Evolutionary conservation across 2,329 filamentous ascomycete species (phyloP).

Genomic region (Curvularia eragrostidis): DNA sequence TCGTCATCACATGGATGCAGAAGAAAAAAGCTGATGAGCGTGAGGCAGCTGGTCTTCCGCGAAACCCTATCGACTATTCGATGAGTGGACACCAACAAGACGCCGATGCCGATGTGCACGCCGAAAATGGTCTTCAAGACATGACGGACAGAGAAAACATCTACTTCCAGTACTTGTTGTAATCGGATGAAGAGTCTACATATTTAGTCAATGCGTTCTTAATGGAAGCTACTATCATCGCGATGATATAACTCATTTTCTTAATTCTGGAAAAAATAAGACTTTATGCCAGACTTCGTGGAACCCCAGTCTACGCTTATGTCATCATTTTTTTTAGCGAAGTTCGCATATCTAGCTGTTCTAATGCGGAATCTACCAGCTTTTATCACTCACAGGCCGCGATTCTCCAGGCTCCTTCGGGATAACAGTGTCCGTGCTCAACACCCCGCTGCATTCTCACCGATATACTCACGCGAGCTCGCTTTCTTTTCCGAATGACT

Average conservation of each 20-base stretch:
- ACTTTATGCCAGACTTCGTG: neutral
- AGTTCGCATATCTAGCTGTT: neutral
- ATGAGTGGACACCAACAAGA: conserved; percentile 28
- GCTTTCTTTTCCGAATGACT: conserved; percentile 4
- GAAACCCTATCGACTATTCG: conserved; percentile 27
- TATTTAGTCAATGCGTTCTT: neutral
- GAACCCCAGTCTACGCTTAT: neutral
- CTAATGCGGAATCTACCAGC: neutral
- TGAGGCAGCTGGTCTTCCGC: conserved; percentile 28
- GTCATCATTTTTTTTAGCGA: neutral
- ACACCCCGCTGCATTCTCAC: too few relatives aligned
- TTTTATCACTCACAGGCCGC: neutral
- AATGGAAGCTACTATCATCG: neutral
- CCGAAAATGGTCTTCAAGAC: conserved; percentile 32
- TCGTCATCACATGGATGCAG: conserved; percentile 29
- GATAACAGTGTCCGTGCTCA: neutral
- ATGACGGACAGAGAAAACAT: conserved; percentile 34
- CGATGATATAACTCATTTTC: neutral
- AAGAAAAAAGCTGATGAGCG: conserved; percentile 33
- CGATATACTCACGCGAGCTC: neutral
- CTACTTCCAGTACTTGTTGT: conserved; percentile 33
- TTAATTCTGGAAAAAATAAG: neutral
- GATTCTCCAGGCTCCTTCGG: neutral
- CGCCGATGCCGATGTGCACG: conserved; percentile 28
- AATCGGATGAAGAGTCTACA: neutral